Conservation (phyloP, 1,284 basidiomycete species). For the Ustilago lituana region DNA sequence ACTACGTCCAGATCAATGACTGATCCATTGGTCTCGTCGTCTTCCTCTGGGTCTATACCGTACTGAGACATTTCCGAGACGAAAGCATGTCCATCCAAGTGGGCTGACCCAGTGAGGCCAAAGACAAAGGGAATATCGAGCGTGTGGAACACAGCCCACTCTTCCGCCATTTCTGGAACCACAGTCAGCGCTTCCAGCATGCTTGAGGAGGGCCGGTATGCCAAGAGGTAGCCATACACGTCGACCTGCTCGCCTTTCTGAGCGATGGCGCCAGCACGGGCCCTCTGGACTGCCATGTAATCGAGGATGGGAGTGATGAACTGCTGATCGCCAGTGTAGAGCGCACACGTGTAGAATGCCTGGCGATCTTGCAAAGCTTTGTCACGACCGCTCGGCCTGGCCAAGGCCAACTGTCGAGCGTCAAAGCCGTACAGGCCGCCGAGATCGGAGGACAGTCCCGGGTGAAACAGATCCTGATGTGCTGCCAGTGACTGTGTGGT, state of each 20-base stretch:
- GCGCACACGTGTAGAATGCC: conserved; percentile 44
- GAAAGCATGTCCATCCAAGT: conserved; percentile 13
- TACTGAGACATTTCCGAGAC: conserved; percentile 13
- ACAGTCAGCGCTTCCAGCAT: conserved; percentile 28
- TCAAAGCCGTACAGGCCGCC: conserved; percentile 28
- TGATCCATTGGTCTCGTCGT: background rate
- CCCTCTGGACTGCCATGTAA: conserved; percentile 18
- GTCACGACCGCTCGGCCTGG: conserved; percentile 8
- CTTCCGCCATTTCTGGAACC: conserved; percentile 32
- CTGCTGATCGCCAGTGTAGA: conserved; percentile 48
- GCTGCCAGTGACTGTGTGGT: conserved; percentile 25
- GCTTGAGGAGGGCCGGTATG: conserved; percentile 30
- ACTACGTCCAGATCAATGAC: background rate
- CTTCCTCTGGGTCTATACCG: conserved; percentile 25
- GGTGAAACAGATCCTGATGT: conserved; percentile 25
- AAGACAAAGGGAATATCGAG: conserved; percentile 49
- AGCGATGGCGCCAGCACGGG: background rate
- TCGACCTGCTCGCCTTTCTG: conserved; percentile 1
- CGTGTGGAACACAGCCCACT: conserved; percentile 44
- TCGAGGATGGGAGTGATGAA: conserved; percentile 48
- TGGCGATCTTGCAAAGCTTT: conserved; percentile 10
- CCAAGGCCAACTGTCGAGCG: background rate
- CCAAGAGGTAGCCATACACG: conserved; percentile 37
- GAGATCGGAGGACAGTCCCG: conserved; percentile 21
- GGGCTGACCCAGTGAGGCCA: conserved; percentile 17